Evolutionary conservation across 2,329 filamentous ascomycete species (phyloP).

Genomic region (Sclerotinia borealis): DNA sequence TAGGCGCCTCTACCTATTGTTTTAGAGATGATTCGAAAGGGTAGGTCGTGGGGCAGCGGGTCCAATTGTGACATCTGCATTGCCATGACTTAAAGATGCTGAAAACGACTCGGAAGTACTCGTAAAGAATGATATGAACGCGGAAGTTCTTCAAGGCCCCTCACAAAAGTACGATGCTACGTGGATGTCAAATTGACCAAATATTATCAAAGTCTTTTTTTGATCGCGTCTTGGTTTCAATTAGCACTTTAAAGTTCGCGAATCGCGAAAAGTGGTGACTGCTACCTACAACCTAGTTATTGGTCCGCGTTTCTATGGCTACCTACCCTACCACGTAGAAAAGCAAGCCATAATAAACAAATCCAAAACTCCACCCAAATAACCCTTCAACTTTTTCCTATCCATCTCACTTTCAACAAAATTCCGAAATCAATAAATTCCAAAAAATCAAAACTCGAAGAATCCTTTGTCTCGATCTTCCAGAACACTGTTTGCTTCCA

Average conservation of each 20-base stretch:
- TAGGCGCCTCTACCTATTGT: slow-evolving; percentile 96
- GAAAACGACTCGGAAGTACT: neutral
- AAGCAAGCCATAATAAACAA: slow-evolving; percentile 4
- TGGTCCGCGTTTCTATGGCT: slow-evolving; percentile 6
- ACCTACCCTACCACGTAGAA: neutral
- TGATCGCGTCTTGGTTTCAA: neutral
- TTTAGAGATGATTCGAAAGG: slow-evolving; percentile 91
- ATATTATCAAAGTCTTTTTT: neutral
- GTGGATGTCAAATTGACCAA: neutral
- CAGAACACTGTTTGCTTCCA: slow-evolving; percentile 1
- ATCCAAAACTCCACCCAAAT: neutral
- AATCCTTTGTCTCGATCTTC: slow-evolving; percentile 9
- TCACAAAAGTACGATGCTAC: neutral
- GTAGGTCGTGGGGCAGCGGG: slow-evolving; percentile 76
- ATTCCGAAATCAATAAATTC: neutral
- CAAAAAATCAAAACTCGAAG: neutral
- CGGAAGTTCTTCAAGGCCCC: neutral
- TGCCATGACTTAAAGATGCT: slow-evolving; percentile 10
- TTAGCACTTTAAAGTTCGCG: neutral
- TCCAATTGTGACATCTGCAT: slow-evolving; percentile 77
- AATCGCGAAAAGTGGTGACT: slow-evolving; percentile 6
- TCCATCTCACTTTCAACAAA: neutral
- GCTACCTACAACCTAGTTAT: neutral
- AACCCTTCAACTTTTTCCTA: neutral
- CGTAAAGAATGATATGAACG: neutral